Conservation (phyloP, 768 basidiomycete species). For the Hypholoma sublateritium region DNA sequence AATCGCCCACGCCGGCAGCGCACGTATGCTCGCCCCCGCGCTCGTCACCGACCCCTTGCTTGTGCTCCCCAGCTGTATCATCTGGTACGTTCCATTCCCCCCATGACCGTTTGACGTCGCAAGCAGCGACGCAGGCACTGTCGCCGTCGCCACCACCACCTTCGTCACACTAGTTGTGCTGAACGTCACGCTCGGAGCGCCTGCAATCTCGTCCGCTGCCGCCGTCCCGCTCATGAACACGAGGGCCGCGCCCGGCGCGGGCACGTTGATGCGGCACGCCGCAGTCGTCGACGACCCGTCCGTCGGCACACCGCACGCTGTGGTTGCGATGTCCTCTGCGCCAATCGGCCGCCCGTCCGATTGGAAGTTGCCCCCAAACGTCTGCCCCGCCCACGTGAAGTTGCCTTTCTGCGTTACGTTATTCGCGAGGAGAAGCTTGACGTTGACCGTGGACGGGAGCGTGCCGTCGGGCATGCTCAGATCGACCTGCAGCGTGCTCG, state of each 20-base stretch:
- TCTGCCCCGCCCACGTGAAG: conserved; percentile 66
- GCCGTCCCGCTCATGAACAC: conserved; percentile 57
- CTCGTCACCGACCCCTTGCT: background rate
- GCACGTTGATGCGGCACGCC: background rate
- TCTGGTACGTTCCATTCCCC: conserved; percentile 51
- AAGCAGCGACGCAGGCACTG: conserved; percentile 51
- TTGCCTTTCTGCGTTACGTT: conserved; percentile 54
- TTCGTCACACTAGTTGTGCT: conserved; percentile 53
- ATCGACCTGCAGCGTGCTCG: conserved; percentile 50
- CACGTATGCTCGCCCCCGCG: conserved; percentile 60
- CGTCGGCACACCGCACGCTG: conserved; percentile 41
- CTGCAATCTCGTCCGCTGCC: conserved; percentile 32
- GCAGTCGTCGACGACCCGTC: conserved; percentile 18
- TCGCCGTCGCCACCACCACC: conserved; percentile 45
- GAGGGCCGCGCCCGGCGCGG: conserved; percentile 48
- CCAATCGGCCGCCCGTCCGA: conserved; percentile 69
- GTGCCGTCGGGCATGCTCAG: conserved; percentile 46
- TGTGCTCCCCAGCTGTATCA: conserved; percentile 65
- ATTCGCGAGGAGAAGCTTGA: conserved; percentile 55
- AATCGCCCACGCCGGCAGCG: conserved; percentile 28
- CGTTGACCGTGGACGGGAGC: conserved; percentile 46
- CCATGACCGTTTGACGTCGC: conserved; percentile 63
- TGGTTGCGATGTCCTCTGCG: conserved; percentile 45
- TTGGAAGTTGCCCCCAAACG: conserved; percentile 55
- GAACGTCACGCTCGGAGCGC: conserved; percentile 42